Base-by-base conservation (phyloP, 2,329 filamentous ascomycete species). In the Fusarium globosum region DNA sequence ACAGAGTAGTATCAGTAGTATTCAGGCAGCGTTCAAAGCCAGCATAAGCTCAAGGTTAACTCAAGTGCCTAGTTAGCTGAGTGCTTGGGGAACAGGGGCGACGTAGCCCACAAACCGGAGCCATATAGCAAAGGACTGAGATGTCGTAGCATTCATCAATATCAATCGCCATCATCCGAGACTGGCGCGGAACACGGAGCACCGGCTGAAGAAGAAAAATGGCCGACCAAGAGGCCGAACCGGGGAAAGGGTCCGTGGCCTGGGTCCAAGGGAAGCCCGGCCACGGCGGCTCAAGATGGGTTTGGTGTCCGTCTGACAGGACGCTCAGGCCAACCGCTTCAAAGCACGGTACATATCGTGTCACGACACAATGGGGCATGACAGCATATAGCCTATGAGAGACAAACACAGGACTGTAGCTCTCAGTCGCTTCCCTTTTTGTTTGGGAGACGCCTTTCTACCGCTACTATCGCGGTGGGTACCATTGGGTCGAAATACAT, bases 221-320 rank as follows among this genome's bases (percentile, higher is more conserved):
- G 64, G 66, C 75, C 75, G 75, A 76, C 75, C 68, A 77, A 73
- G 73, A 70, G 64, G 57, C 75, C 75, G 75, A 77, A 64, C 69
- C 69, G 73, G 75, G 75, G 74, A 77, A 69, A 65, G 68, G 62
- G 59, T 33, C 65, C 65, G 69, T 65, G 57, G 69, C 62, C 65
- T 62, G 63, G 57, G 63, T 55, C 38, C 55, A 60, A 67, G 59
- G 62, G 38, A 65, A 59, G 51, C 64, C 73, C 52, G 73, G 67
- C 65, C 71, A 76, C 69, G 69, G 73, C 58, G 68, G 66, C 60
- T 70, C 42, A 70, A 62, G 49, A 62, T 68, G 68, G 68, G 68
- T 43, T 71, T 71, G 66, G 65, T 57, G 56, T 58, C 72, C 68
- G 71, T 73, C 71, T 78, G 76, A 77, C 76, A 78, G 76, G 74